Conservation (phyloP, 495 filamentous ascomycete genomes). For the Lophium mytilinum region DNA sequence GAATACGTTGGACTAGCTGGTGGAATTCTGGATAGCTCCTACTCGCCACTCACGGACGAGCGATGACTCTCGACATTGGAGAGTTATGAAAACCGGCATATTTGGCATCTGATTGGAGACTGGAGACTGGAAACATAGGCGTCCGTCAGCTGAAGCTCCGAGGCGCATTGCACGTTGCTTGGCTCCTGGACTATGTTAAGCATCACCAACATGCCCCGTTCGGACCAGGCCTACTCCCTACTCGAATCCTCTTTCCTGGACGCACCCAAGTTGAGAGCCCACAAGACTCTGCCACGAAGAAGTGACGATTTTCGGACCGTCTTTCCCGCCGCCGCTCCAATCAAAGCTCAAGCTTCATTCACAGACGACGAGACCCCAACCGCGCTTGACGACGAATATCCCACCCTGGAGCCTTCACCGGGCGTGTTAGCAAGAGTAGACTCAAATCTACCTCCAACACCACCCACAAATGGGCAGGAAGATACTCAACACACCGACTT, state of each 20-base stretch:
- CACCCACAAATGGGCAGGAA: conserved; percentile 19
- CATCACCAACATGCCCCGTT: conserved; percentile 2
- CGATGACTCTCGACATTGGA: too few relatives aligned
- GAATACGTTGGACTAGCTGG: too few relatives aligned
- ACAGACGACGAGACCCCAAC: conserved; percentile 14
- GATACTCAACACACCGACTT: conserved; percentile 6
- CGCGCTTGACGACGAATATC: conserved; percentile 1
- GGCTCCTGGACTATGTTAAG: not conserved
- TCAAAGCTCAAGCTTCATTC: not conserved
- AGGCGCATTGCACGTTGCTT: not conserved
- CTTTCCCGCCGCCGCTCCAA: not conserved
- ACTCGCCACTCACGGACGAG: too few relatives aligned
- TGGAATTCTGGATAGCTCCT: too few relatives aligned
- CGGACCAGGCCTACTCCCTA: not conserved
- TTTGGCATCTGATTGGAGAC: not conserved
- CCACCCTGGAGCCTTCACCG: conserved; percentile 10
- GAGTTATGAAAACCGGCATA: not conserved
- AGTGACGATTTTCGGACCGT: not conserved
- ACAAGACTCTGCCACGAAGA: not conserved
- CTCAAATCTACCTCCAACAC: conserved; percentile 21
- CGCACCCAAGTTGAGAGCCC: not conserved
- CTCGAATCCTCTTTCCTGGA: not conserved
- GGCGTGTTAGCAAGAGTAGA: conserved; percentile 12
- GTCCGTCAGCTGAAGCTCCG: not conserved
- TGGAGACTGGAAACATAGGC: not conserved